phyloP scores from a whole-genome alignment of 1,284 basidiomycete genomes.

The Cystobasidium slooffiae region DNA sequence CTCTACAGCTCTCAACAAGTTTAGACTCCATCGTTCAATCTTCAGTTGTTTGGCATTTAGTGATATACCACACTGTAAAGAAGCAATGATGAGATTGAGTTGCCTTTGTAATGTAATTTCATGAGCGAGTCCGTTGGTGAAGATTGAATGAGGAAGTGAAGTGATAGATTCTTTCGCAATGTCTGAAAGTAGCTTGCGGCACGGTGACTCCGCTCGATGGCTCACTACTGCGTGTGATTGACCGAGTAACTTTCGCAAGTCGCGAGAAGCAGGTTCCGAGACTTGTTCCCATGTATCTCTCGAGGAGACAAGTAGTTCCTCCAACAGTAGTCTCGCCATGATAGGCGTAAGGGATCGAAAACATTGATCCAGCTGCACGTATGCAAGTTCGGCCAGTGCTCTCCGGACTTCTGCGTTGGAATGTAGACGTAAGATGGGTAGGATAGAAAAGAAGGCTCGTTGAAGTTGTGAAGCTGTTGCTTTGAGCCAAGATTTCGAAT shows the following conservation, averaged over 20 bases:
- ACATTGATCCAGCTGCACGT: conserved; percentile 64
- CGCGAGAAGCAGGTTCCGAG: conserved; percentile 61
- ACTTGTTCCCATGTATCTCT: conserved; percentile 65
- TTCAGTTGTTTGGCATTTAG: background rate
- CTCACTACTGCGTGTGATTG: too few species aligned
- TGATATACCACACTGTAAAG: background rate
- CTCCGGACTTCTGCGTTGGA: conserved; percentile 67
- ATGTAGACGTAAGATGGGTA: conserved; percentile 60
- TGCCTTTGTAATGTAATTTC: conserved; percentile 61
- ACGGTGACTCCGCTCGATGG: background rate
- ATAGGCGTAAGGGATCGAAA: conserved; percentile 66
- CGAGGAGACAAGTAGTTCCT: conserved; percentile 69
- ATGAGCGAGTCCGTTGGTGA: conserved; percentile 70
- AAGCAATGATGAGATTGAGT: conserved; percentile 23
- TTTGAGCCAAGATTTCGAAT: conserved; percentile 43
- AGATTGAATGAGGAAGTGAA: conserved; percentile 74
- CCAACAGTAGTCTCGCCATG: conserved; percentile 68
- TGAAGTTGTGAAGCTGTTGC: conserved; percentile 56
- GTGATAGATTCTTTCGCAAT: conserved; percentile 66
- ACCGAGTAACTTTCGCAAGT: conserved; percentile 56
- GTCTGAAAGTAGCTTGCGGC: conserved; percentile 41
- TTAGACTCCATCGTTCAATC: conserved; percentile 38
- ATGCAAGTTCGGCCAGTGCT: conserved; percentile 66
- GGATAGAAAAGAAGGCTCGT: conserved; percentile 55
- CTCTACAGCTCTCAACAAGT: conserved; percentile 38